Base-by-base conservation (phyloP, 140 eudicot species). In the Ambrosia hybrid region DNA sequence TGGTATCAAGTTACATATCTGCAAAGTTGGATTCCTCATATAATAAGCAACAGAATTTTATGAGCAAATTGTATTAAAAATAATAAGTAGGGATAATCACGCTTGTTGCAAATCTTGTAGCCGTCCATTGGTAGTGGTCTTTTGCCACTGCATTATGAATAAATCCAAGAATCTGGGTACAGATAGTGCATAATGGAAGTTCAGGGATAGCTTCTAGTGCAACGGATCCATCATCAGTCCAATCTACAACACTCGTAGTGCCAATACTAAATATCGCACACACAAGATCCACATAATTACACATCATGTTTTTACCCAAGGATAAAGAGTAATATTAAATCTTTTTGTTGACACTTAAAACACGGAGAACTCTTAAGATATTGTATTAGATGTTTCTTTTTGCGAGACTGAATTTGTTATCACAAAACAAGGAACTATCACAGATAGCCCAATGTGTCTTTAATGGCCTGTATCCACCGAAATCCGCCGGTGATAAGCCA, bases 121-220 rank as follows among this genome's bases (percentile, higher is more conserved):
- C 51, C 33, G 58, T 82, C 85, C 10, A 95, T 88, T 30, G 34
- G 34, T 30, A 30, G 53, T 75, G 68, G 73, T 90, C 90, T 53
- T 72, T 77, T 11, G 53, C 57, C 11, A 94, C 80, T 73, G 83
- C 82, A 15, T 65, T 73, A 37, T 90, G 90, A 83, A 90, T 3
- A 64, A 72, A 82, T 84, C 95, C 86, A 11, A 94, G 84, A 30
- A 91, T 73, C 86, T 83, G 77, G 66, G 90, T 92, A 71, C 99
- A 94, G 5, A 85, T 82, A 5, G 81, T 58, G 82, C 99, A 94
- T 75, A 62, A 78, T 38, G 83, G 85, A 64, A 30, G 78, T 37
- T 81, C 83, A 59, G 76, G 80, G 39, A 37, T 63, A 48, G 9
- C 9, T 14, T 46, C 49, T 13, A 66, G 43, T 33, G 37, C 84